Evolutionary conservation across 495 filamentous ascomycete genomes (phyloP), one percentile per base, ranked within the genome.

Genomic region (Penicillium soppii): DNA sequence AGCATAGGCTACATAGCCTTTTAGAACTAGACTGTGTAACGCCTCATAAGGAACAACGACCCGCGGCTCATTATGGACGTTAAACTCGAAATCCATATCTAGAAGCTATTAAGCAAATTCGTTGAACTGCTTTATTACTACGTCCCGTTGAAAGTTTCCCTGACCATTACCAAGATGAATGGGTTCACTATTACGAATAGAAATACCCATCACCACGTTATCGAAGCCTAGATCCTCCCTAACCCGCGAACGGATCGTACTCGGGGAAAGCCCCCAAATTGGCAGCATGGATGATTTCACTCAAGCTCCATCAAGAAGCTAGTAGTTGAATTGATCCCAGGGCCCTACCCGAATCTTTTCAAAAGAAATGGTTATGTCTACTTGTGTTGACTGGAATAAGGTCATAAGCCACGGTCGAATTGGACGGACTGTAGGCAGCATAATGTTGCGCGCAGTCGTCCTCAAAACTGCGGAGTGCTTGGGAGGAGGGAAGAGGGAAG

Each of bases 41-140:
- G 52, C 32, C n/a, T 84, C 80, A 48, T 82, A 75, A 7, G 84
- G 80, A 4, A 90, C 78, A 1, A 86, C 70, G 1, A 90, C 82
- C 16, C 87, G 75, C 41, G 82, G 79, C 53, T 90, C 87, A 58
- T 92, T 86, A 58, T 90, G 82, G 20, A 83, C 58, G 63, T 91
- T 92, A 65, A 91, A 87, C 17, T 75, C 80, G 8, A 92, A 59
- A 57, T 90, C 84, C 86, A 91, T 86, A 59, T 90, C 85, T 0
- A 86, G 88, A 41, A 91, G 67, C 51, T 47, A 52, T 9, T 50
- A 47, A 5, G 39, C 12, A 22, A 58, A 57, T 17, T 38, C 50
- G 1, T 21, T 26, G 5, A 53, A 19, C 5, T 39, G 39, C 21
- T 30, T 48, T 20, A 50, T 47, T 9, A 54, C 53, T n/a, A 27